Base-by-base conservation (phyloP, 2,329 filamentous ascomycete genomes). In the Fusarium sp. region DNA sequence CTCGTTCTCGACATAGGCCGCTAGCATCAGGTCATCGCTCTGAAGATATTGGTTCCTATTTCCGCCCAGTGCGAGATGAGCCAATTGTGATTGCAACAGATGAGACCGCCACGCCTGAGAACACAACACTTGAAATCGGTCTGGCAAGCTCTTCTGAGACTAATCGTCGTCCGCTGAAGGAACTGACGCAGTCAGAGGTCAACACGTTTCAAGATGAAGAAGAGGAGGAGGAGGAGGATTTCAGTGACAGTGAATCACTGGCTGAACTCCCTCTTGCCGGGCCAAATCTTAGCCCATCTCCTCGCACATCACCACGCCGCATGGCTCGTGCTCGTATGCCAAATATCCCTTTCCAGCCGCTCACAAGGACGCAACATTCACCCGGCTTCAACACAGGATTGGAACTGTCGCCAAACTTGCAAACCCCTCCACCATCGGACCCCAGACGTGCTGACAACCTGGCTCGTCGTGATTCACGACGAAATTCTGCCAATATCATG, bases 51-150 rank as follows among this genome's bases (percentile, higher is more conserved):
- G 71, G 76, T 30, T 71, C 63, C 32, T 81, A 79, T 65, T 77
- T 81, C 40, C 73, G 64, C 27, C 66, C 74, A 10, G 68, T 56
- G 18, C 55, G 57, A 14, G 59, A 68, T 16, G 48, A 72, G 18
- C 70, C 74, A 20, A 78, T 81, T 43, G 65, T 77, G 20, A 81
- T 81, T 68, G 77, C 77, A 51, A 75, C 67, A 27, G 79, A 81
- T 66, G 72, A 78, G 37, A 80, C 79, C 18, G 78, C 78, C 42
- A 80, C 74, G 23, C 58, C 59, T 16, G 73, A 63, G 37, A 66
- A 51, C 18, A 37, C 59, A 41, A 63, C 65, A 34, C 21, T 30
- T 27, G 51, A 28, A 32, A 55, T 66, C 27, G 46, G 54, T 34
- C 34, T 59, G 27, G 32, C 54, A 40, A 56, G 45, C 34, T 53